Evolutionary conservation across 208 protist genomes (phyloP).

Genomic region (Acanthamoeba castellanii): DNA sequence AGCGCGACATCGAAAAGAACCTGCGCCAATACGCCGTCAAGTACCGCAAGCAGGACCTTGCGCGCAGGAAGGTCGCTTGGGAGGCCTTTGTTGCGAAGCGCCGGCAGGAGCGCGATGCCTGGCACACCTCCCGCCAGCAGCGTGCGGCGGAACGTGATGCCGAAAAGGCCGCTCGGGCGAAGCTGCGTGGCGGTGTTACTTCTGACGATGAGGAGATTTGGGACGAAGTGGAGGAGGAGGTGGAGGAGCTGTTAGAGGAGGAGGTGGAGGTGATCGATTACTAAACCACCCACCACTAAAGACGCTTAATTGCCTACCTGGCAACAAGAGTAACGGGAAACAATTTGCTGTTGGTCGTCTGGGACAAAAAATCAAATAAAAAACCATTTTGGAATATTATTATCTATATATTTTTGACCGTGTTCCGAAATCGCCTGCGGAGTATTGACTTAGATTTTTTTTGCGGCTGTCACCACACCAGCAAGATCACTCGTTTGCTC

Average conservation of each 20-base stretch:
- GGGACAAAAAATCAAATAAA: no score
- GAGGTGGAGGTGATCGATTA: conserved; percentile 59
- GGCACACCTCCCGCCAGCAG: neutral
- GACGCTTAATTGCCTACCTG: no score
- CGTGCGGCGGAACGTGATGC: neutral
- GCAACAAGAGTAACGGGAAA: no score
- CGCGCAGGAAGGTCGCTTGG: neutral
- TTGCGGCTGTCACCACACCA: no score
- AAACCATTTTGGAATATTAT: no score
- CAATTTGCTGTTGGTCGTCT: no score
- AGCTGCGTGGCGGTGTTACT: neutral
- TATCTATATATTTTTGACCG: no score
- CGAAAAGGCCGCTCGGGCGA: neutral
- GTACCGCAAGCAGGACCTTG: conserved; percentile 29
- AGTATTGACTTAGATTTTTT: no score
- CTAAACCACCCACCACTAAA: no score
- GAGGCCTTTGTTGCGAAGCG: conserved; percentile 12
- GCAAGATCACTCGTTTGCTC: no score
- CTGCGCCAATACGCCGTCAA: conserved; percentile 18
- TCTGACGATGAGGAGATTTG: conserved; percentile 2
- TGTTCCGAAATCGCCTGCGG: no score
- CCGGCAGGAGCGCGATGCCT: neutral
- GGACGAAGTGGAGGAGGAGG: conserved; percentile 28
- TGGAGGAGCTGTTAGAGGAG: conserved; percentile 22
- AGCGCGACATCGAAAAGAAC: conserved; percentile 27